Evolutionary conservation across 2,329 filamentous ascomycete species (phyloP), one percentile per base, ranked within the genome.

Genomic region (Fusarium nematophilum): DNA sequence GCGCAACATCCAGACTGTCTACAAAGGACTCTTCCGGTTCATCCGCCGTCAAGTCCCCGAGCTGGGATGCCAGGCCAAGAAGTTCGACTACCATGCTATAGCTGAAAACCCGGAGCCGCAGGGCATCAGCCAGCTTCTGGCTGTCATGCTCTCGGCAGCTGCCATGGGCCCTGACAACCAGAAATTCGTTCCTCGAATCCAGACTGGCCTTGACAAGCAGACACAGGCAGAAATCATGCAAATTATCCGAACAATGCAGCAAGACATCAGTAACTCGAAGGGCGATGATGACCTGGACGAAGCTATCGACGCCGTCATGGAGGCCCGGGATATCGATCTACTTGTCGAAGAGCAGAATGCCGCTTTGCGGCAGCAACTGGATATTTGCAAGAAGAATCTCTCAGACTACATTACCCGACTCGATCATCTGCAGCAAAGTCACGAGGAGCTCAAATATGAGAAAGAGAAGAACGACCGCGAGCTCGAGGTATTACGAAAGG

Each of bases 361-460:
- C 13, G 75, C 78, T 42, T 73, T 85, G 29, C 77, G 81, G 42
- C 77, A 79, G 49, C 79, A 85, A 63, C 77, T 82, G 27, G 83
- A 86, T 13, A 73, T 76, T 6, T 76, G 84, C 36, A 84, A 79
- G 62, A 87, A 86, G 69, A 80, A 80, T 33, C 79, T 85, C 50
- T 86, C 84, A 36, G 83, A 87, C 69, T 81, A 86, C 58, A 82
- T 84, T 51, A 82, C 85, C 6, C 81, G 86, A 15, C 76, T 88
- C 43, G 86, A 87, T 53, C 80, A 84, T 67, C 75, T 89, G 14
- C 82, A 87, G 64, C 80, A 83, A 58, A 86, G 81, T 44, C 81
- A 91, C 59, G 88, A 92, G 59, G 84, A 87, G 61, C 75, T 90
- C 38, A 84, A 89, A 65, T 82, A 84, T 40, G 81, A 90, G 67